phyloP scores from a whole-genome alignment of 23 red algal genomes.

The Gracilaria vermiculophylla region DNA sequence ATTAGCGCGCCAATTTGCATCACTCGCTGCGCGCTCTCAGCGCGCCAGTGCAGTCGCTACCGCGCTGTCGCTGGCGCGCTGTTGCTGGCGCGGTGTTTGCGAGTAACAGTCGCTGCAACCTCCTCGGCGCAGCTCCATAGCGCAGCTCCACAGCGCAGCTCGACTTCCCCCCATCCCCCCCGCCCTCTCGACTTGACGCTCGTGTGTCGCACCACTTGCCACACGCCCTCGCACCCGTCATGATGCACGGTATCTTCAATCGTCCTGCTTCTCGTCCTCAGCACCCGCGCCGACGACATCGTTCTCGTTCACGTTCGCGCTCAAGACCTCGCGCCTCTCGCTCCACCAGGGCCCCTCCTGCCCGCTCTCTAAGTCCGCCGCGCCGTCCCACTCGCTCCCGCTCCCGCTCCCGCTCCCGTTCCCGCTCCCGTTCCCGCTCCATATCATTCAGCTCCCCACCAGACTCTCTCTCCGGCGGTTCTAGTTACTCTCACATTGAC shows the following conservation, averaged over 20 bases:
- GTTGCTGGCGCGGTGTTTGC: no score
- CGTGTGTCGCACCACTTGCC: no score
- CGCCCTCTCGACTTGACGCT: no score
- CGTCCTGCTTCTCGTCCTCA: background rate
- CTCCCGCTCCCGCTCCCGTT: background rate
- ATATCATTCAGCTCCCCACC: background rate
- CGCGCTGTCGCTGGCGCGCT: no score
- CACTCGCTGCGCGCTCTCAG: no score
- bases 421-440: background rate
- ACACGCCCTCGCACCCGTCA: background rate
- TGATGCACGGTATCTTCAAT: background rate
- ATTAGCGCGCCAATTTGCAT: no score
- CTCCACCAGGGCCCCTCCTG: background rate
- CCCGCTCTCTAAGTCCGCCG: background rate
- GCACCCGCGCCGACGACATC: background rate
- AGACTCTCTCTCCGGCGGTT: constrained; percentile 13
- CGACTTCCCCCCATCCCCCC: no score
- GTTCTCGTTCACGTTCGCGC: background rate
- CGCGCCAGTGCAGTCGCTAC: no score
- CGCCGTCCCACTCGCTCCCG: constrained; percentile 3
- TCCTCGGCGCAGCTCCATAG: no score
- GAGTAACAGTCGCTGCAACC: no score
- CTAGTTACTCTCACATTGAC: constrained; percentile 15
- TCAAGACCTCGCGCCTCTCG: background rate
- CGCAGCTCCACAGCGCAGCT: no score